A percentile compares a stretch with the other conserved stretches of the same genome.
These are phyloP conservation scores for Porphyrellus cyaneotinctus DNA, from an alignment of 768 basidiomycete genomes.

Conservation along the genomic window DNA sequence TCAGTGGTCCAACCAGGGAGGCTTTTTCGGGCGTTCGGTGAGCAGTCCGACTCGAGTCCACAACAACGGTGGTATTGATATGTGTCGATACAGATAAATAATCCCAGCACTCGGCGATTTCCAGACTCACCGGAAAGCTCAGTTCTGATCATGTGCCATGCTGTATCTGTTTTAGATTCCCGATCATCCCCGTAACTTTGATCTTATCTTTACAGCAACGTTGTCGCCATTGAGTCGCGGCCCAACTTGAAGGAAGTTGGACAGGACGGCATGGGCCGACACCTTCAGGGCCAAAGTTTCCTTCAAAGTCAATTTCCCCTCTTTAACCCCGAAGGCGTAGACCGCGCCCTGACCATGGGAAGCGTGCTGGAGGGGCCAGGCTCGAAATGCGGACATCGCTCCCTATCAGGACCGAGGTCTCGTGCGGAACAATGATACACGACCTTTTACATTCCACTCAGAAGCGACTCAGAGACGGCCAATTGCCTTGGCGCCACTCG, in stretches of 20 bases:
- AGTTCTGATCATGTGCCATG: slow-evolving; percentile 3
- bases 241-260: neutral
- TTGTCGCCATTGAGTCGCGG: neutral
- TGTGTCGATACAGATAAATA: neutral
- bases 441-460: neutral
- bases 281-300: neutral
- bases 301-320: neutral
- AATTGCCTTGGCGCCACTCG: neutral
- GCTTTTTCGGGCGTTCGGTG: neutral
- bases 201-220: neutral
- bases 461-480: neutral
- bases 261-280: neutral
- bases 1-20: neutral
- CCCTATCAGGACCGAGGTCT: slow-evolving; percentile 4
- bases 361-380: neutral
- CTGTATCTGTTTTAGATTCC: slow-evolving; percentile 10
- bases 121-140: neutral
- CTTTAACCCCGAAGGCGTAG: slow-evolving; percentile 10
- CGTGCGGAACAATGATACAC: slow-evolving; percentile 3
- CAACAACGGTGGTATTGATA: neutral
- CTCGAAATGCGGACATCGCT: neutral
- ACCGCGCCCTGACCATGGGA: slow-evolving; percentile 18
- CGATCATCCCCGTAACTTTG: slow-evolving; percentile 3
- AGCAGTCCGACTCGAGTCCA: neutral
- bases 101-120: neutral